phyloP scores from a whole-genome alignment of 2,329 filamentous ascomycete genomes.

The Tolypocladium sp. region DNA sequence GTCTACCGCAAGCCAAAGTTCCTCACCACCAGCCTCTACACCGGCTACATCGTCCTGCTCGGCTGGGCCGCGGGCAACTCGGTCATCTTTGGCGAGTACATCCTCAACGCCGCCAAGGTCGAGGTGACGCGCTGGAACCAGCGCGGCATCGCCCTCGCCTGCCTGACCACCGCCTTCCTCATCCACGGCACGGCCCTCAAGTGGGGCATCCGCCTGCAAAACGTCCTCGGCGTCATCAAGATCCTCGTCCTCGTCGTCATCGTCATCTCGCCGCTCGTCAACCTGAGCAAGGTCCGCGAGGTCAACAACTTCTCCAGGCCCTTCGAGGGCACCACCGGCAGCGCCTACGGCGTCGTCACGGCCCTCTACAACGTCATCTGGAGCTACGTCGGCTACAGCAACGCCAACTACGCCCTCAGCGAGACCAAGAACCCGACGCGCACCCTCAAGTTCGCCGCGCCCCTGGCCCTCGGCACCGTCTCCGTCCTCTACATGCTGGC shows the following conservation, averaged over 20 bases:
- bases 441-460: slow-evolving; percentile 57
- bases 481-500: slow-evolving; percentile 56
- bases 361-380: slow-evolving; percentile 66
- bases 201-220: slow-evolving; percentile 60
- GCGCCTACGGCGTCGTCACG: slow-evolving; percentile 58
- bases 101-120: slow-evolving; percentile 54
- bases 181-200: slow-evolving; percentile 56
- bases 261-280: slow-evolving; percentile 52
- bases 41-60: slow-evolving; percentile 52
- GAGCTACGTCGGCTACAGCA: slow-evolving; percentile 60
- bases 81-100: slow-evolving; percentile 62
- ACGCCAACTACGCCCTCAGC: slow-evolving; percentile 57
- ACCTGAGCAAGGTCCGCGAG: slow-evolving; percentile 46
- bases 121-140: slow-evolving; percentile 60
- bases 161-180: slow-evolving; percentile 55
- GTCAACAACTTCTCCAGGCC: slow-evolving; percentile 54
- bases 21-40: slow-evolving; percentile 51
- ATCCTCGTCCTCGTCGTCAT: slow-evolving; percentile 57
- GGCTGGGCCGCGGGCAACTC: slow-evolving; percentile 60
- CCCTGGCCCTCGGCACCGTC: slow-evolving; percentile 48
- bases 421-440: slow-evolving; percentile 58
- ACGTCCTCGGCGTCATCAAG: slow-evolving; percentile 57
- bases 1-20: slow-evolving; percentile 53
- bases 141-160: slow-evolving; percentile 55
- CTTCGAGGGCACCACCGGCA: slow-evolving; percentile 57